phyloP scores from a whole-genome alignment of 108 stramenopile genomes.

The Poteriospumella lacustris region DNA sequence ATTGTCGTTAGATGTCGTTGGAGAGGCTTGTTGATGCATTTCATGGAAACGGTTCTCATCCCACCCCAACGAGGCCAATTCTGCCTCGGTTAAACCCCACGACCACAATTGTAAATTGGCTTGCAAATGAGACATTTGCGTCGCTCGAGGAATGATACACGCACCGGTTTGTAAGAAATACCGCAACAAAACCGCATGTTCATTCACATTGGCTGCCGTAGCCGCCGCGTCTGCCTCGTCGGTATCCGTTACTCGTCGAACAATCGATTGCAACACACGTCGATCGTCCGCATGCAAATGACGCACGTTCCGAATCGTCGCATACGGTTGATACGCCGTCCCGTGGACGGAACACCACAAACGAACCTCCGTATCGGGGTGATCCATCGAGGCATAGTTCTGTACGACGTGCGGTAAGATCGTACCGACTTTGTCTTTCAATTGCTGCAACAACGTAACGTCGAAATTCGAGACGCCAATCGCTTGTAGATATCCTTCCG shows the following conservation, averaged over 20 bases:
- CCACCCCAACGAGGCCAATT: neutral
- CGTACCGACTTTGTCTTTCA: neutral
- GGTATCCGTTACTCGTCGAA: too few relatives aligned
- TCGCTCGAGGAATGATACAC: neutral
- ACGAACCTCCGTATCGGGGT: neutral
- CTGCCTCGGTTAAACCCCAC: neutral
- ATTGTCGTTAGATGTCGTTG: too few relatives aligned
- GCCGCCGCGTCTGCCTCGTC: too few relatives aligned
- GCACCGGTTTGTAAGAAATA: slow-evolving; percentile 16
- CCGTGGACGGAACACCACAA: neutral
- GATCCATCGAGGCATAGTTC: neutral
- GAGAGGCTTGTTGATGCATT: too few relatives aligned
- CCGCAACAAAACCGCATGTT: neutral
- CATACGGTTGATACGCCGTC: slow-evolving; percentile 11
- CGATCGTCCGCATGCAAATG: too few relatives aligned
- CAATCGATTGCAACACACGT: too few relatives aligned
- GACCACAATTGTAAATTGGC: neutral
- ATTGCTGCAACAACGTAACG: neutral
- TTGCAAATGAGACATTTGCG: neutral
- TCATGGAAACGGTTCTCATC: too few relatives aligned
- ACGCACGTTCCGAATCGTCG: slow-evolving; percentile 6
- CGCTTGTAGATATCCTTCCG: neutral
- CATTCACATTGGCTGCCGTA: too few relatives aligned
- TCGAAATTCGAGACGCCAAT: slow-evolving; percentile 26
- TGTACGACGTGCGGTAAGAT: slow-evolving; percentile 22